Evolutionary conservation across 2,329 filamentous ascomycete genomes (phyloP), one percentile per base, ranked within the genome.

Genomic region (Ploettnerulaceae sp.): DNA sequence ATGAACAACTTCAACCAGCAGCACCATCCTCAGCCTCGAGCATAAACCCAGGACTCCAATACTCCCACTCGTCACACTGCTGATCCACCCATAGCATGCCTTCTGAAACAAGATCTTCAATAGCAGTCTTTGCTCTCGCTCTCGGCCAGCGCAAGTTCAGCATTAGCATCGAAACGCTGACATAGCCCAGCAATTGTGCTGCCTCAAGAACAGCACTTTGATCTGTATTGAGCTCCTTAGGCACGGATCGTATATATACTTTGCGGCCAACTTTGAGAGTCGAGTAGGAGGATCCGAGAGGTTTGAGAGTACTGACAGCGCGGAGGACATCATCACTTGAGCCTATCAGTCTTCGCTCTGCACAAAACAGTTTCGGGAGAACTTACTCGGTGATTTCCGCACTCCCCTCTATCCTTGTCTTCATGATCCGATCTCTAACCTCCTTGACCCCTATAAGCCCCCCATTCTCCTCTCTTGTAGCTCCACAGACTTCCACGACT

Each of bases 21-120:
- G 22, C 32, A 12, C 6, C 38, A n/a, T 36, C 45, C 17, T 47
- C 45, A 11, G 52, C 49, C 37, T 64, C 62, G 12, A 64, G 56
- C 61, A 90, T 87, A 51, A 86, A 87, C 0, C 83, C 81, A 0
- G 87, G 87, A 49, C 81, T 87, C 93, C 93, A 98, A 61, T 96
- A 98, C 67, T 97, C 90, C 66, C 83, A 89, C 69, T 97, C 91
- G 7, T 78, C 74, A 25, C 75, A 82, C 69, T 96, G 89, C 56
- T 79, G 81, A 67, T 98, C 93, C 5, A 97, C 81, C 93, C 93
- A 98, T 11, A 98, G 79, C 71, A 98, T 79, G 42, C 89, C 89
- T 60, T 94, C 89, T 0, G 84, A 82, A 41, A 97, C 74, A 25
- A 98, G 70, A 66, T 98, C 93, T 52, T 96, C 89, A 41, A 97